Evolutionary conservation across 768 basidiomycete species (phyloP), one percentile per base, ranked within the genome.

Genomic region (Phaeolepiota aurea): DNA sequence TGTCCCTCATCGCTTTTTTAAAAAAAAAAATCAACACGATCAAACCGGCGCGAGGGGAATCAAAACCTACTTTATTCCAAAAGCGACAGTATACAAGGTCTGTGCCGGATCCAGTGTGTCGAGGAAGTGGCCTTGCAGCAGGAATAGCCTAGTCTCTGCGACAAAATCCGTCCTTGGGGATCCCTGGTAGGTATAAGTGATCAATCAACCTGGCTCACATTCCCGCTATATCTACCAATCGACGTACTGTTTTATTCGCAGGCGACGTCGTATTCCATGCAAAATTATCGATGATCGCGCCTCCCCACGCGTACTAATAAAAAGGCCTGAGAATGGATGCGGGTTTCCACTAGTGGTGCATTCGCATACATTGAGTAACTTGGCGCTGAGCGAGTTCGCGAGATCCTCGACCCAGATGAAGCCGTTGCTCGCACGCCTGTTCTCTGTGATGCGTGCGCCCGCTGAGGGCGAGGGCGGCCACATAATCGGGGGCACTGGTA

Each of bases 401-500:
- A 60, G 44, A 28, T 51, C 52, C 40, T 61, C 59, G 14, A 52
- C 54, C 59, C 58, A 61, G 23, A 60, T 48, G 44, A 55, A 61
- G 0, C 59, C 59, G 43, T 62, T 58, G 9, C 51, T 55, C 11
- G 59, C 59, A 23, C 59, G 44, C 15, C 58, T 46, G 36, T 58
- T 58, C 20, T 52, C 48, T 2, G 50, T 57, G 31, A 49, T 41
- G 3, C 49, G 49, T 14, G 58, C 47, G 11, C 59, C 59, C 4
- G 58, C 59, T 16, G 58, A 59, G n/a, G 59, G 59, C 4, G 49
- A 52, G 0, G 59, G 58, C 3, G 58, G 59, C 48, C 54, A 57
- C 31, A 60, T 11, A 14, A 59, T 55, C 1, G 59, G 59, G 19
- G 59, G 59, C 5, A 59, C 46, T 2, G 59, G 58, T 2, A 61